Conservation (phyloP, 2,329 filamentous ascomycete genomes). For the Pseudocercospora musae region DNA sequence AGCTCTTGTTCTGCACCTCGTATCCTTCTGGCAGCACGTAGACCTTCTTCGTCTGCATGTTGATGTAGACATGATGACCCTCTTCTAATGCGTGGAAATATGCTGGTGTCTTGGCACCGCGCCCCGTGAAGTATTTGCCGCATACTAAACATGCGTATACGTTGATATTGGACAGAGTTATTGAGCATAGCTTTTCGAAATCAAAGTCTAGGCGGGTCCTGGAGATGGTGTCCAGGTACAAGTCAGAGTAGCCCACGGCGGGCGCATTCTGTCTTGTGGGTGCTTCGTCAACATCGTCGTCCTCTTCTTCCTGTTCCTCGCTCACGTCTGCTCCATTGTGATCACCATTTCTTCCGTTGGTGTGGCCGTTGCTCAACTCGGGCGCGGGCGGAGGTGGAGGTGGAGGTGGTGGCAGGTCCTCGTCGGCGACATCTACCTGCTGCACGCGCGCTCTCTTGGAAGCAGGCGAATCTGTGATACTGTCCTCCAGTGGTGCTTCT, state of each 20-base stretch:
- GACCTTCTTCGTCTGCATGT: slow-evolving; percentile 88
- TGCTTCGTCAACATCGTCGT: slow-evolving; percentile 42
- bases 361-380: slow-evolving; percentile 21
- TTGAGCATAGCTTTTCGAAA: slow-evolving; percentile 96
- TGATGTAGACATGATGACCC: slow-evolving; percentile 96
- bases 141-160: slow-evolving; percentile 97
- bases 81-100: slow-evolving; percentile 97
- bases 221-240: slow-evolving; percentile 97
- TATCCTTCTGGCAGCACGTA: slow-evolving; percentile 95
- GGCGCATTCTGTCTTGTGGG: slow-evolving; percentile 71
- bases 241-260: slow-evolving; percentile 83
- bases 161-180: slow-evolving; percentile 96
- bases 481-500: slow-evolving; percentile 44
- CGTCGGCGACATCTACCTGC: slow-evolving; percentile 39
- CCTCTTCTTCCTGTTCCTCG: slow-evolving; percentile 57
- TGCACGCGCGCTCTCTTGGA: slow-evolving; percentile 49
- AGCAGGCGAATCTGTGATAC: slow-evolving; percentile 44
- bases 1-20: slow-evolving; percentile 87
- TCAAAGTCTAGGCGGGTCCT: slow-evolving; percentile 93
- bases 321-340: slow-evolving; percentile 34
- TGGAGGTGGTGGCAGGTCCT: slow-evolving; percentile 28
- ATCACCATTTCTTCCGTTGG: slow-evolving; percentile 23
- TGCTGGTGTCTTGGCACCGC: slow-evolving; percentile 89
- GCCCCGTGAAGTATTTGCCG: slow-evolving; percentile 95
- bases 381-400: slow-evolving; percentile 15